A percentile compares a stretch with the other conserved stretches of the same genome.
These are phyloP conservation scores for Crepidotus variabilis DNA, from an alignment of 768 basidiomycete genomes.

Conservation along the genomic window DNA sequence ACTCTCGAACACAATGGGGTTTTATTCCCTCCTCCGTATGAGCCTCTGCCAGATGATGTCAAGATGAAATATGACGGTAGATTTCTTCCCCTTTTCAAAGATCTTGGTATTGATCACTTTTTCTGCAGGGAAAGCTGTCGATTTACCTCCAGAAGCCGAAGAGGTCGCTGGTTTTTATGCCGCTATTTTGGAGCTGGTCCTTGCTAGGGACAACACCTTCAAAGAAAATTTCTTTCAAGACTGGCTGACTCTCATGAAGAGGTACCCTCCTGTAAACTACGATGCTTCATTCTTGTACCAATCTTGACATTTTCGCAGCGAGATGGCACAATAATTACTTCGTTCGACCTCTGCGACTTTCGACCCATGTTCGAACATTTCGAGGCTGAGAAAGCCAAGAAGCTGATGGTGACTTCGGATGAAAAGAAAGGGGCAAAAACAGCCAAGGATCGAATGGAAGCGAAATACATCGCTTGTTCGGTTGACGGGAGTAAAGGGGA, in stretches of 20 bases:
- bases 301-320: constrained; percentile 40
- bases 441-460: constrained; percentile 78
- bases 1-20: constrained; percentile 96
- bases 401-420: constrained; percentile 77
- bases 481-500: constrained; percentile 98
- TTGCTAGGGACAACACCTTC: constrained; percentile 84
- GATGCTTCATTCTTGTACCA: constrained; percentile 30
- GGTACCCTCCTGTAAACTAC: constrained; percentile 85
- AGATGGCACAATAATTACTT: constrained; percentile 70
- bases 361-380: constrained; percentile 91
- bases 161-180: constrained; percentile 97
- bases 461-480: constrained; percentile 79
- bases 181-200: constrained; percentile 88
- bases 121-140: constrained; percentile 64
- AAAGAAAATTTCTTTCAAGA: constrained; percentile 96
- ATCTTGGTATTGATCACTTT: constrained; percentile 5
- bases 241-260: constrained; percentile 72
- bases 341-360: constrained; percentile 87
- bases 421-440: constrained; percentile 94
- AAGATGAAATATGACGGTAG: constrained; percentile 96
- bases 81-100: constrained; percentile 8
- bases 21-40: constrained; percentile 93
- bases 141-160: constrained; percentile 82
- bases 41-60: constrained; percentile 73
- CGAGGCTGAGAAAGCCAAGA: constrained; percentile 89